phyloP scores from a whole-genome alignment of 305 asterid genomes.

The Fraxinus velutina region DNA sequence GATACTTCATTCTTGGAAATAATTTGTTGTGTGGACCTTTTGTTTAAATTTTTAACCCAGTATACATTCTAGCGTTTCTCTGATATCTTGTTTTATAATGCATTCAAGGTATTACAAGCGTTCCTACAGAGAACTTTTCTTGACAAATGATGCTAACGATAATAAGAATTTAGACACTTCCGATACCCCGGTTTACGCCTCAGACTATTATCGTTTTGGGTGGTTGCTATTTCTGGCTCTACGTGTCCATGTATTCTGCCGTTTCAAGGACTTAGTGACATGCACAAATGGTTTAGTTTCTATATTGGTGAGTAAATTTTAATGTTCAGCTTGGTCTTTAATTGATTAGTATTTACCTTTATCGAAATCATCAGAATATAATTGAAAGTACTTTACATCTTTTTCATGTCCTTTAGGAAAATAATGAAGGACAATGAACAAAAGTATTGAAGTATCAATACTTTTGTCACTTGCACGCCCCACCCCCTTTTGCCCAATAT shows the following conservation, averaged over 20 bases:
- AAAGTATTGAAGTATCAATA: background rate
- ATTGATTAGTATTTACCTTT: background rate
- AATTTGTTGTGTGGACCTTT: background rate
- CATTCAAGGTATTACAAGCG: conserved; percentile 75
- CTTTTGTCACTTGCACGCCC: background rate
- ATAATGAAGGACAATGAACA: background rate
- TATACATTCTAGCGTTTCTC: background rate
- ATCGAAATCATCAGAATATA: background rate
- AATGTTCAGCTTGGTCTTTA: conserved; percentile 22
- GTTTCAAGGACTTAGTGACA: conserved; percentile 79
- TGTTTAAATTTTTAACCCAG: background rate
- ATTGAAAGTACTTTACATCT: background rate
- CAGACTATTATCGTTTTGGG: conserved; percentile 82
- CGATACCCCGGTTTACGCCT: conserved; percentile 23
- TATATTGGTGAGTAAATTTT: conserved; percentile 62
- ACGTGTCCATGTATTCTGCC: conserved; percentile 68
- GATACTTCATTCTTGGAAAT: background rate
- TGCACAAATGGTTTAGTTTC: conserved; percentile 88
- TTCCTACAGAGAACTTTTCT: conserved; percentile 65
- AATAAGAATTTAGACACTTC: conserved; percentile 42
- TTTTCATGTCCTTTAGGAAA: background rate
- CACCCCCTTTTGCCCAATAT: background rate
- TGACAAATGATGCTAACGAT: conserved; percentile 38
- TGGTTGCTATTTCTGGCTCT: conserved; percentile 91
- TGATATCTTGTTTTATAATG: conserved; percentile 8